Percentiles rank a stretch among this genome's conserved stretches.
phyloP scores from a whole-genome alignment of 2,329 filamentous ascomycete species.

The Nemania sp. region DNA sequence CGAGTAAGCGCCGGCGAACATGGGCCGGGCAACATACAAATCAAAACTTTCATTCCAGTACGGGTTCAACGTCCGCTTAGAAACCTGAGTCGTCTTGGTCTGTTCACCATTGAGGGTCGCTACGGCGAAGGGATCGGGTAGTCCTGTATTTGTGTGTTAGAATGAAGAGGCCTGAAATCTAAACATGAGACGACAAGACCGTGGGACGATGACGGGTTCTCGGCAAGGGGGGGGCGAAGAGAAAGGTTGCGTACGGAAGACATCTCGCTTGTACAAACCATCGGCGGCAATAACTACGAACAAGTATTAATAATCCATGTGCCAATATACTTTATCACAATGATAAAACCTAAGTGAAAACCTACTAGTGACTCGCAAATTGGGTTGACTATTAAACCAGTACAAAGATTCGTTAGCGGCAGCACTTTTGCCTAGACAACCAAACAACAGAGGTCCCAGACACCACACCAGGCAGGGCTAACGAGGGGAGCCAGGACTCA shows the following conservation, averaged over 20 bases:
- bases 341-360: slow-evolving; percentile 39
- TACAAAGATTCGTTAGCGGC: slow-evolving; percentile 48
- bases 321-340: neutral
- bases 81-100: slow-evolving; percentile 96
- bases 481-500: slow-evolving; percentile 57
- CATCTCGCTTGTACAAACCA: slow-evolving; percentile 98
- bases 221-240: neutral
- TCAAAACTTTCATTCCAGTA: slow-evolving; percentile 99
- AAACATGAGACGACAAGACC: neutral
- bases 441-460: too few species aligned
- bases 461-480: slow-evolving; percentile 29
- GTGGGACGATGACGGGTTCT: neutral
- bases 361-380: slow-evolving; percentile 93
- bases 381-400: slow-evolving; percentile 72
- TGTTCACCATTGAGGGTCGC: slow-evolving; percentile 98
- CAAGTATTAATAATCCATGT: slow-evolving; percentile 34
- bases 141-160: slow-evolving; percentile 69
- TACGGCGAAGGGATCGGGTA: slow-evolving; percentile 97
- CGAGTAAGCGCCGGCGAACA: slow-evolving; percentile 34
- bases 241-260: slow-evolving; percentile 81
- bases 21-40: slow-evolving; percentile 75
- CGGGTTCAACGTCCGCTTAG: slow-evolving; percentile 97
- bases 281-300: slow-evolving; percentile 93
- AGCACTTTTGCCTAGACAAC: slow-evolving; percentile 24
- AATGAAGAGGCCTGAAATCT: neutral